Evolutionary conservation across 192 early-diverging fungal genomes (phyloP), one percentile per base, ranked within the genome.

Genomic region (Linderina pennispora): DNA sequence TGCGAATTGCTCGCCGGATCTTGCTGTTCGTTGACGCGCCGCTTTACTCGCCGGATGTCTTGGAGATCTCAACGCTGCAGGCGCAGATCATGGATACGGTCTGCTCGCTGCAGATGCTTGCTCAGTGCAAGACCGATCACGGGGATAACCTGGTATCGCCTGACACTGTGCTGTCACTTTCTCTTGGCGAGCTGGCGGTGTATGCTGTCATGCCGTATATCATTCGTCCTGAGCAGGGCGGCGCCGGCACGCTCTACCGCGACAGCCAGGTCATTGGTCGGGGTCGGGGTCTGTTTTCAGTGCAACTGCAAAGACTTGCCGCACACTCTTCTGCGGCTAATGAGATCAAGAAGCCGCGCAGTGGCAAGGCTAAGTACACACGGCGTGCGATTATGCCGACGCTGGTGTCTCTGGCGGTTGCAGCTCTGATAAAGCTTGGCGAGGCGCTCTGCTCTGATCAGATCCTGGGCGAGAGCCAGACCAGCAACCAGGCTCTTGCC

Each of bases 41-140:
- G 5, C 18, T 45, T n/a, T 23, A 43, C 2, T 11, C 46, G 1
- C n/a, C 71, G 0, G 86, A 85, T 41, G 43, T 83, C 3, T 82
- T 88, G 17, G 58, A 55, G 21, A 58, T 82, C 26, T 81, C 86
- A 0, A 71, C 76, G 15, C 65, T 89, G 10, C 94, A 97, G 62
- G 45, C 50, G 19, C 77, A 77, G 32, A 76, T 86, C 17, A 62
- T 92, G 11, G 83, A 84, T 23, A 56, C 76, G 3, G 41, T 88
- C 13, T 53, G 59, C 8, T 23, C 36, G 17, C 36, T 54, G 0
- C 42, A 40, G n/a, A 17, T n/a, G n/a, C n/a, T n/a, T n/a, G n/a
- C n/a, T n/a, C n/a, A n/a, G n/a, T n/a, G n/a, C n/a, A n/a, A n/a
- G n/a, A n/a, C n/a, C n/a, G n/a, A n/a, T n/a, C n/a, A n/a, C n/a